Evolutionary conservation across 345 rosid genomes (phyloP), one percentile per base, ranked within the genome.

Genomic region (Brassica juncea): DNA sequence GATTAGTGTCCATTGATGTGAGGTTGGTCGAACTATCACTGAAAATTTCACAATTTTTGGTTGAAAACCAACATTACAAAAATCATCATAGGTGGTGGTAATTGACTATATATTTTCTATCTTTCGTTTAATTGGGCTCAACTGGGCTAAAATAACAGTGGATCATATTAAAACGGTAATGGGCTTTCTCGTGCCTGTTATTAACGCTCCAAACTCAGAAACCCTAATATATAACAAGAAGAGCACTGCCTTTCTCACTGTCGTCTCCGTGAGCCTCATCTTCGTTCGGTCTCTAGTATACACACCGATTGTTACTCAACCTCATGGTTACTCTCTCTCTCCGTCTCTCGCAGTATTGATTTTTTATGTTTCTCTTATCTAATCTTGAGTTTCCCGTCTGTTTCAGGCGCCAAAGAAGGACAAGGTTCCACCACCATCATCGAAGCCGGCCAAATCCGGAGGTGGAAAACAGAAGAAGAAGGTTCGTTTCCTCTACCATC

Each of bases 391-490:
- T 3, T 73, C 15, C 1, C 47, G 5, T 79, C 21, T 62, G 66
- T 28, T 55, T 19, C 69, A 86, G 89, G 89, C 89, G 35, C 89
- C 89, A 4, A 86, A 86, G 84, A 86, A 86, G 87, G 89, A 82
- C 0, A 84, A 84, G 76, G 89, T 84, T 12, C 88, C 89, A 0
- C 87, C 89, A 12, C 86, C 86, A 61, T 86, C 89, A 14, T 86
- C 89, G 0, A 86, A 86, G 78, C 89, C 89, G 21, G 89, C 87
- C 2, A 86, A 86, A 57, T 84, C 89, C 0, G 89, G 89, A 27
- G 89, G 89, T 80, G 89, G 89, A 14, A 86, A 86, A 44, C 89
- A 86, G 35, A 86, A 86, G 82, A 86, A 86, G 86, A 86, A 86
- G 86, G 85, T 82, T 14, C 31, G 32, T 71, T 64, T 66, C 25